Evolutionary conservation across 805 yeast genomes (phyloP).

Genomic region (Pichia heedii): DNA sequence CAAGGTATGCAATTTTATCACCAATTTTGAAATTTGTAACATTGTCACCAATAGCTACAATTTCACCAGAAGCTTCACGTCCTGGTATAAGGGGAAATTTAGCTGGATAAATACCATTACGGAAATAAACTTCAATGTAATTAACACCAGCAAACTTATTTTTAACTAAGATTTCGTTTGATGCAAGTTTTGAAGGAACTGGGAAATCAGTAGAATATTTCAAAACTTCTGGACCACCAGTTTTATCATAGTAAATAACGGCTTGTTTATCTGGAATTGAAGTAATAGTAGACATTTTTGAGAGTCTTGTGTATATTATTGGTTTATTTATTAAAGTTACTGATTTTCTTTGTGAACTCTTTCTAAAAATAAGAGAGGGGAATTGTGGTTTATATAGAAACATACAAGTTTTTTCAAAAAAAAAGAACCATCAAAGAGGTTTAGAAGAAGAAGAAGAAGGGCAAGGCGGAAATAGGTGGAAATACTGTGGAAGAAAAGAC

Average conservation of each 20-base stretch:
- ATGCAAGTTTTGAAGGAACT: constrained; percentile 43
- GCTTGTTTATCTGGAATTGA: constrained; percentile 47
- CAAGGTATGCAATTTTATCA: constrained; percentile 57
- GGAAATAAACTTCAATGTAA: constrained; percentile 74
- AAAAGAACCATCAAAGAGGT: too few relatives aligned
- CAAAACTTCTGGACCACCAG: constrained; percentile 52
- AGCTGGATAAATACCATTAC: constrained; percentile 66
- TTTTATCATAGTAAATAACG: constrained; percentile 44
- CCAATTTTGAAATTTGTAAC: constrained; percentile 54
- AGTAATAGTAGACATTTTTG: constrained; percentile 2
- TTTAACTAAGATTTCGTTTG: constrained; percentile 57
- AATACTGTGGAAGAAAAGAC: too few relatives aligned
- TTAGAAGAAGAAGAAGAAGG: too few relatives aligned
- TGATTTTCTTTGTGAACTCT: not conserved
- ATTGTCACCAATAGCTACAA: constrained; percentile 53
- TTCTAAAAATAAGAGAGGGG: too few relatives aligned
- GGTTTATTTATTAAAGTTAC: too few relatives aligned
- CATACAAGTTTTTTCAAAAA: too few relatives aligned
- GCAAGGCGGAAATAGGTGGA: too few relatives aligned
- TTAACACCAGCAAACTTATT: constrained; percentile 75
- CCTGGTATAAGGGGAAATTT: constrained; percentile 59
- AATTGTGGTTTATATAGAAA: too few relatives aligned
- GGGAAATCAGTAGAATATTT: constrained; percentile 44
- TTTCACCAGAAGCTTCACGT: constrained; percentile 59
- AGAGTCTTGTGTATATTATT: constrained; percentile 1